Conservation (phyloP, 1,284 basidiomycete genomes). For the Xerocomus nothofagi region DNA sequence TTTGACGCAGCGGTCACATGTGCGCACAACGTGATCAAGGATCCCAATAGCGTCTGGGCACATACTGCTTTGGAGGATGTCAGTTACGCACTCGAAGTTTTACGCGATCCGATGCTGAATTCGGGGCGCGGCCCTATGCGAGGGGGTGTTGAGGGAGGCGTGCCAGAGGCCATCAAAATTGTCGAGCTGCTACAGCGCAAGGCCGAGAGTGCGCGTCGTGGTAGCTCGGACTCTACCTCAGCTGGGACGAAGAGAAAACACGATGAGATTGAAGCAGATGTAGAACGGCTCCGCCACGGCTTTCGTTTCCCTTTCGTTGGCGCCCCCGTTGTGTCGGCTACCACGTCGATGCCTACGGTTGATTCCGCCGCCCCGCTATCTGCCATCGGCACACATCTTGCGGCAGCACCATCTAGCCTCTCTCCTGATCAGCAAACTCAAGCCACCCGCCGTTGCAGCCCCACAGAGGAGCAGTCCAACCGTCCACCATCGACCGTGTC, state of each 20-base stretch:
- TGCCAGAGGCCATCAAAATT: slow-evolving; percentile 44
- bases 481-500: slow-evolving; percentile 9
- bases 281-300: slow-evolving; percentile 32
- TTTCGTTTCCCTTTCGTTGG: slow-evolving; percentile 52
- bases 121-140: slow-evolving; percentile 33
- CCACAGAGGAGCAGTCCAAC: slow-evolving; percentile 18
- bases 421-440: slow-evolving; percentile 4
- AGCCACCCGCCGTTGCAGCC: not conserved
- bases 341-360: not conserved
- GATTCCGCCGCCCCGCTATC: not conserved
- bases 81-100: slow-evolving; percentile 48
- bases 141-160: slow-evolving; percentile 37
- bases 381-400: not conserved
- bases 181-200: slow-evolving; percentile 51
- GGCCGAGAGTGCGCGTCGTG: slow-evolving; percentile 39
- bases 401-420: not conserved
- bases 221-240: slow-evolving; percentile 12
- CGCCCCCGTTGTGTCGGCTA: slow-evolving; percentile 34
- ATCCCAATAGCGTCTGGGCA: slow-evolving; percentile 48
- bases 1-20: slow-evolving; percentile 65
- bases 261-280: slow-evolving; percentile 43
- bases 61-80: slow-evolving; percentile 51
- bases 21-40: slow-evolving; percentile 56
- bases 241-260: slow-evolving; percentile 56
- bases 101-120: slow-evolving; percentile 38